phyloP scores from a whole-genome alignment of 306 rosid species.

The Cucumis melo region DNA sequence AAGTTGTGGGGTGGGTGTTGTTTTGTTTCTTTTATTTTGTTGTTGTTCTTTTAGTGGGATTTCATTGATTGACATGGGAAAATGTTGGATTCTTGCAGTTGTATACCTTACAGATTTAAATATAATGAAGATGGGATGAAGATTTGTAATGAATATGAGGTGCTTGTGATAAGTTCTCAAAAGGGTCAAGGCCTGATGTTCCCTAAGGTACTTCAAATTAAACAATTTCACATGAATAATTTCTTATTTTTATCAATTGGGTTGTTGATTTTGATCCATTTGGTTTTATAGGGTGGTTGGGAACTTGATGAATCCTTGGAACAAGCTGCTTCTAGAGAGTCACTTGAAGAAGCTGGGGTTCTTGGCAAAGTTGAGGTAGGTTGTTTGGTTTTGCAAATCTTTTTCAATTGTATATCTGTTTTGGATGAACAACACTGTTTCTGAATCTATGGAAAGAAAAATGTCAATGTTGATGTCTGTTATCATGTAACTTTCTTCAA shows the following conservation, averaged over 20 bases:
- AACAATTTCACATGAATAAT: background rate
- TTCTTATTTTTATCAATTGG: background rate
- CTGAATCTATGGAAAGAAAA: background rate
- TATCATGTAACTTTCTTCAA: background rate
- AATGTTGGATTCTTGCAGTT: constrained; percentile 34
- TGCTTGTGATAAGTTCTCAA: constrained; percentile 80
- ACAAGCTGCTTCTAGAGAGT: constrained; percentile 87
- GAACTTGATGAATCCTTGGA: constrained; percentile 89
- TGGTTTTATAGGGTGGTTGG: constrained; percentile 69
- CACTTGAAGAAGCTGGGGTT: constrained; percentile 95
- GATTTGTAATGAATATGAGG: constrained; percentile 43
- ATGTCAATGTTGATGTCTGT: background rate
- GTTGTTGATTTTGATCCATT: background rate
- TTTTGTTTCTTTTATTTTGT: background rate
- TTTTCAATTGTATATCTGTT: background rate
- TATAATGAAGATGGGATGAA: constrained; percentile 22
- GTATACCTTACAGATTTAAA: constrained; percentile 84
- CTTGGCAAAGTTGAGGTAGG: constrained; percentile 67
- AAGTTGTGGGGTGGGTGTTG: constrained; percentile 72
- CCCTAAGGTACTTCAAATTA: constrained; percentile 47
- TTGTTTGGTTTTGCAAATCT: background rate
- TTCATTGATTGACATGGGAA: background rate
- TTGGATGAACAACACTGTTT: background rate
- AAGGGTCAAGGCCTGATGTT: constrained; percentile 69
- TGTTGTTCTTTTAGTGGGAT: background rate